Conservation (phyloP, 2,329 filamentous ascomycete genomes). For the Sporothrix pseudoabietina region DNA sequence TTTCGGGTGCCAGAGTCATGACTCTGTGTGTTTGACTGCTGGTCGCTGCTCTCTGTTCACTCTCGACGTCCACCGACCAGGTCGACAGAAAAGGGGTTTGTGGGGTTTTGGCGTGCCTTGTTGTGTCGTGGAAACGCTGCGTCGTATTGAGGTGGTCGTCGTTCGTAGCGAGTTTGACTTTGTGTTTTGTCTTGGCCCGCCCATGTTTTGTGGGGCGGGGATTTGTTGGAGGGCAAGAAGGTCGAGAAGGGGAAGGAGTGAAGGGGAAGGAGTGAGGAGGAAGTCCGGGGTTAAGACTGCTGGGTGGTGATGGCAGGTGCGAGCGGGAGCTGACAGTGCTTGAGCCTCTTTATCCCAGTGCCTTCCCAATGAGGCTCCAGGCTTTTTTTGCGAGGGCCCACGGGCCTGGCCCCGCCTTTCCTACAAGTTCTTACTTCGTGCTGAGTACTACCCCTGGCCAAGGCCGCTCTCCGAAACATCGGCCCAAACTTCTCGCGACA, state of each 20-base stretch:
- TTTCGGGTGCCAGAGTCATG: slow-evolving; percentile 17
- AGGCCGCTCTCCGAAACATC: slow-evolving; percentile 18
- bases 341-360: slow-evolving; percentile 1
- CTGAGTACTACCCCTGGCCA: not conserved
- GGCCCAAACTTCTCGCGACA: slow-evolving; percentile 21
- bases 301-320: not conserved
- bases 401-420: not conserved
- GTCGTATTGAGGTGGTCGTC: slow-evolving; percentile 9
- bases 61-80: not conserved
- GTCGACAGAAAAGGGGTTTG: slow-evolving; percentile 14
- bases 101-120: not conserved
- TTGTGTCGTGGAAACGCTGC: slow-evolving; percentile 5
- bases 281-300: not conserved
- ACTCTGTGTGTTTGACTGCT: not conserved
- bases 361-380: not conserved
- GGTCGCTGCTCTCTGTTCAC: not conserved
- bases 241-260: too few species aligned
- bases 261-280: too few species aligned
- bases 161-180: slow-evolving; percentile 23
- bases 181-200: slow-evolving; percentile 24
- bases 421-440: too few species aligned
- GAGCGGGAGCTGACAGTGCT: not conserved
- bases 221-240: not conserved
- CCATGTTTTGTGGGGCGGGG: slow-evolving; percentile 12
- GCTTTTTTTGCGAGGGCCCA: not conserved